phyloP scores from a whole-genome alignment of 2,329 filamentous ascomycete species.

The Fusarium proliferatum region DNA sequence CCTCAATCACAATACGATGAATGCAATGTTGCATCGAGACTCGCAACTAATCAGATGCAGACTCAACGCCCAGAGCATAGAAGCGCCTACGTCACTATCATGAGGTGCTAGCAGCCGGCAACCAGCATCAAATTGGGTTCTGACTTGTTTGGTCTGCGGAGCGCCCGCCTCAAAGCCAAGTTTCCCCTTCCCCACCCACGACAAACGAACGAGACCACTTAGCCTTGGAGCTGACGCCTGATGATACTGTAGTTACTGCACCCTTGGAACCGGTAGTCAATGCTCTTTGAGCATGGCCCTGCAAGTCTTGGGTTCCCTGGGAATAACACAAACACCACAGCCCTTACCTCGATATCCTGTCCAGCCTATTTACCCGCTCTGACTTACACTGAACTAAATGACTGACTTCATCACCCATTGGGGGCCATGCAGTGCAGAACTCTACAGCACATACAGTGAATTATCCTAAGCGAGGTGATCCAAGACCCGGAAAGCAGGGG shows the following conservation, averaged over 20 bases:
- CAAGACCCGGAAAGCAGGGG: slow-evolving; percentile 16
- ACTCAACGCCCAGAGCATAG: background rate
- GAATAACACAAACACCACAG: slow-evolving; percentile 10
- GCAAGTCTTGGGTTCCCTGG: background rate
- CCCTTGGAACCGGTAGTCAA: slow-evolving; percentile 3
- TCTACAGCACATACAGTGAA: background rate
- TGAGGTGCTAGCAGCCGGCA: slow-evolving; percentile 5
- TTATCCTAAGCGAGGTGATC: background rate
- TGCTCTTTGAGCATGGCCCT: background rate
- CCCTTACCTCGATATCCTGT: background rate
- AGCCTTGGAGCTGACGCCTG: slow-evolving; percentile 4
- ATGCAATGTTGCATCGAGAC: slow-evolving; percentile 34
- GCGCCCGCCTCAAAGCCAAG: slow-evolving; percentile 32
- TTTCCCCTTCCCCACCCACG: slow-evolving; percentile 12
- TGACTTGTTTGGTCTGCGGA: slow-evolving; percentile 32
- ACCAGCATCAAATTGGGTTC: slow-evolving; percentile 33
- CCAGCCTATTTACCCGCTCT: slow-evolving; percentile 9
- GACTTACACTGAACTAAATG: background rate
- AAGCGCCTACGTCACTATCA: slow-evolving; percentile 28
- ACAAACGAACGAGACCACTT: slow-evolving; percentile 3
- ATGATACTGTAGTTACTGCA: background rate
- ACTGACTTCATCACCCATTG: background rate
- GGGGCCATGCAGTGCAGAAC: slow-evolving; percentile 14
- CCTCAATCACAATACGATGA: slow-evolving; percentile 2
- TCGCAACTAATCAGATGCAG: slow-evolving; percentile 2